These are phyloP conservation scores for Pseudogymnoascus sp. DNA, from an alignment of 2,329 filamentous ascomycete genomes.

Conservation along the genomic window DNA sequence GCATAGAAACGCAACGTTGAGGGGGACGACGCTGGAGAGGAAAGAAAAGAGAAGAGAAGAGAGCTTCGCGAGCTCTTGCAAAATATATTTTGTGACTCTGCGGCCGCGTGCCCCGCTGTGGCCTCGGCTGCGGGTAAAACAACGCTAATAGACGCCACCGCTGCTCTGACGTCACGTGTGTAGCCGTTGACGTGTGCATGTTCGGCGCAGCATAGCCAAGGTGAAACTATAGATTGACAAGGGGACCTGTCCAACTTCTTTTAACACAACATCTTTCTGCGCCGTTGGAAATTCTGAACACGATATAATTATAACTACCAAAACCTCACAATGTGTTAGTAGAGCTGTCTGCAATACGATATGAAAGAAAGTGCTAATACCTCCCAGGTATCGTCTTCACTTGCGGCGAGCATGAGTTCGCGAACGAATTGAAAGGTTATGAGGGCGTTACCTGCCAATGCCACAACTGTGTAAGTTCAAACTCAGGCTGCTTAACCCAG, in stretches of 20 bases:
- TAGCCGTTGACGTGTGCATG: neutral
- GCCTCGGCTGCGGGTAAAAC: constrained; percentile 6
- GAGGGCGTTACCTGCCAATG: constrained; percentile 56
- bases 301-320: neutral
- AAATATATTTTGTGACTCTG: constrained; percentile 13
- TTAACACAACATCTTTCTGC: neutral
- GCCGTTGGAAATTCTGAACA: neutral
- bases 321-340: constrained; percentile 17
- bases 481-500: neutral
- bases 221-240: neutral
- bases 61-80: constrained; percentile 11
- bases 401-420: constrained; percentile 28
- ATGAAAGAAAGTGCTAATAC: neutral
- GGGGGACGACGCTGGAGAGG: constrained; percentile 67
- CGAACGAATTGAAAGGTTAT: constrained; percentile 41
- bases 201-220: neutral
- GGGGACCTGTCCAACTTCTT: neutral
- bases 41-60: constrained; percentile 35
- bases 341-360: neutral
- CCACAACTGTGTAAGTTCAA: constrained; percentile 47
- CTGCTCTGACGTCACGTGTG: neutral
- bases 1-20: constrained; percentile 96
- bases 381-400: constrained; percentile 26
- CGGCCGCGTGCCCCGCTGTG: constrained; percentile 9
- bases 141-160: constrained; percentile 1